Evolutionary conservation across 306 rosid genomes (phyloP).

Genomic region (Cucumis hystrix): DNA sequence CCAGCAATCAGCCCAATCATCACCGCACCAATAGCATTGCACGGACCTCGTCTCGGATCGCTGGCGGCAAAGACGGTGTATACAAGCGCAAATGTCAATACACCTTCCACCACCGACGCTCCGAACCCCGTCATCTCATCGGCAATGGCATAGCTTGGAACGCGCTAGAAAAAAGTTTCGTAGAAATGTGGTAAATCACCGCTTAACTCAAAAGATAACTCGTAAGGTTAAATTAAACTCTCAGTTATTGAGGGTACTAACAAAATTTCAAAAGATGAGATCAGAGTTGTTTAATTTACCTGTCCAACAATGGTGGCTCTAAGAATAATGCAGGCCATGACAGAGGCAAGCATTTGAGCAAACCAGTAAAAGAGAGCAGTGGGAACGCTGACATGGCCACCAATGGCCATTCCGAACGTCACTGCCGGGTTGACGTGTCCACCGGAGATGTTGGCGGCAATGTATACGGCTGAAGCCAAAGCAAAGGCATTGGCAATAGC

Average conservation of each 20-base stretch:
- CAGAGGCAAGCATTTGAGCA: conserved; percentile 63
- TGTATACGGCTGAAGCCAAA: conserved; percentile 35
- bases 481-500: conserved; percentile 51
- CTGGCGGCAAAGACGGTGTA: conserved; percentile 58
- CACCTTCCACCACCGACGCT: conserved; percentile 73
- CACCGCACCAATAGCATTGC: conserved; percentile 37
- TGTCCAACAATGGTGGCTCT: conserved; percentile 53
- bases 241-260: too few species aligned
- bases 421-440: conserved; percentile 89
- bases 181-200: neutral
- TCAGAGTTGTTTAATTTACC: conserved; percentile 27
- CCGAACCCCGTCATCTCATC: conserved; percentile 92
- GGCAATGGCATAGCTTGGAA: conserved; percentile 46
- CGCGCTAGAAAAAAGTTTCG: conserved; percentile 21
- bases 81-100: conserved; percentile 54
- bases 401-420: conserved; percentile 67
- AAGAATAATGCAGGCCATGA: conserved; percentile 65
- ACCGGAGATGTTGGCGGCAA: conserved; percentile 50
- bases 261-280: too few species aligned
- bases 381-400: conserved; percentile 66
- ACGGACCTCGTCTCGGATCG: conserved; percentile 48
- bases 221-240: too few species aligned
- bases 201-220: neutral
- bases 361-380: conserved; percentile 71
- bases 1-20: conserved; percentile 56